Evolutionary conservation across 179 eudicot genomes (phyloP).

Genomic region (Sideroxylon spinosum): DNA sequence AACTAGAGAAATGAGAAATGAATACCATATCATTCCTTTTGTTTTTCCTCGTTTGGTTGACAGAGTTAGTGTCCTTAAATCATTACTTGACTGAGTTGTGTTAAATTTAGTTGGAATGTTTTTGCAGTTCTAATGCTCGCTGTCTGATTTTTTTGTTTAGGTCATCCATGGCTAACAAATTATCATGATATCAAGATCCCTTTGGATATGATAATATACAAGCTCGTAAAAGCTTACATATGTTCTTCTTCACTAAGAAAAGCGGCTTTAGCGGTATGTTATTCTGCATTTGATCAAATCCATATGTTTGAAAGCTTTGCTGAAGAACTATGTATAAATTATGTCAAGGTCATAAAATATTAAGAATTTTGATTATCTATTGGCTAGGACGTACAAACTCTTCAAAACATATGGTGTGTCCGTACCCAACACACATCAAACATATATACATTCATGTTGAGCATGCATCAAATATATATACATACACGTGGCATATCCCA

Average conservation of each 20-base stretch:
- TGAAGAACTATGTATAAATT: background rate
- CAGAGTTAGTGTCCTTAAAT: background rate
- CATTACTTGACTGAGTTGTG: background rate
- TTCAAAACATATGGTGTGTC: no score
- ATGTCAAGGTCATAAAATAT: background rate
- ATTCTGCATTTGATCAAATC: background rate
- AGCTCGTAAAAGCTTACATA: constrained; percentile 59
- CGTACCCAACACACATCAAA: no score
- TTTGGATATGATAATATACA: constrained; percentile 61
- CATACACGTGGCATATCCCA: no score
- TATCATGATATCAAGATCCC: constrained; percentile 57
- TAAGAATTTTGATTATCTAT: background rate
- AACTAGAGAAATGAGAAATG: background rate
- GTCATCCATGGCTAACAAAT: constrained; percentile 69
- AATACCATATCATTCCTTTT: background rate
- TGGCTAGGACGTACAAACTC: no score
- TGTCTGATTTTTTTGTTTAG: constrained; percentile 27
- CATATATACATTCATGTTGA: no score
- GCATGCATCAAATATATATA: no score
- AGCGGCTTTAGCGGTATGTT: constrained; percentile 64
- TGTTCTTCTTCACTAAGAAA: constrained; percentile 62
- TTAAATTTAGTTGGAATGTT: background rate
- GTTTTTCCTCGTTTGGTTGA: background rate
- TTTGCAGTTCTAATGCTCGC: constrained; percentile 15
- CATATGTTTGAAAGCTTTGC: background rate